phyloP scores from a whole-genome alignment of 2,329 filamentous ascomycete species.

The Trichoderma brevicompactum region DNA sequence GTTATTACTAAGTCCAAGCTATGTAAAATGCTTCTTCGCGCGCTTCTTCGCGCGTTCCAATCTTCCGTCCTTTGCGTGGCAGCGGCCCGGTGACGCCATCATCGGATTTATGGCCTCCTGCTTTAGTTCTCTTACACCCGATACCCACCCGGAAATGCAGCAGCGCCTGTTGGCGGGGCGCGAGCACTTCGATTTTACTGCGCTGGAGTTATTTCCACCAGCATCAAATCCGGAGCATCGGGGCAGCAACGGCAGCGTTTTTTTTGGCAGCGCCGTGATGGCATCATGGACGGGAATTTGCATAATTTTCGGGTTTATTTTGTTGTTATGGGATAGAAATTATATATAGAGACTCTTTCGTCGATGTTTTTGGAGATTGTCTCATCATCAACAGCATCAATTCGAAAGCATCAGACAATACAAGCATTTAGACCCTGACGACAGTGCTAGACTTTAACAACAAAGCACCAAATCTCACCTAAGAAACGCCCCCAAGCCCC shows the following conservation, averaged over 20 bases:
- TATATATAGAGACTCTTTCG: neutral
- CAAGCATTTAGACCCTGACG: neutral
- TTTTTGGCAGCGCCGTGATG: neutral
- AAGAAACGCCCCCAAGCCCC: no score
- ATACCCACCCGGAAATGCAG: neutral
- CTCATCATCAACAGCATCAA: neutral
- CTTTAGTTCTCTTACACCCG: neutral
- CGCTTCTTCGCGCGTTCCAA: neutral
- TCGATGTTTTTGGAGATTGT: neutral
- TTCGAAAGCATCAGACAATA: neutral
- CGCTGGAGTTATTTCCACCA: neutral
- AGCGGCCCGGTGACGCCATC: neutral
- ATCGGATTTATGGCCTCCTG: slow-evolving; percentile 6
- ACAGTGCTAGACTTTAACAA: neutral
- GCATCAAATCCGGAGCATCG: slow-evolving; percentile 6
- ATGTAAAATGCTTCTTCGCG: neutral
- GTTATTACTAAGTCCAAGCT: neutral
- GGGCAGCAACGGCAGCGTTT: neutral
- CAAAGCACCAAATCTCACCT: neutral
- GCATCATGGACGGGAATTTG: neutral
- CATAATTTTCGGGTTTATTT: neutral
- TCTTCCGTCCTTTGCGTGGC: neutral
- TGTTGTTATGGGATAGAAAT: neutral
- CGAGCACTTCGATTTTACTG: slow-evolving; percentile 1
- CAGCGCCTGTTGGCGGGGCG: neutral